Conservation (phyloP, 176 grass and related monocot genomes). For the Neostapfia colusana region DNA sequence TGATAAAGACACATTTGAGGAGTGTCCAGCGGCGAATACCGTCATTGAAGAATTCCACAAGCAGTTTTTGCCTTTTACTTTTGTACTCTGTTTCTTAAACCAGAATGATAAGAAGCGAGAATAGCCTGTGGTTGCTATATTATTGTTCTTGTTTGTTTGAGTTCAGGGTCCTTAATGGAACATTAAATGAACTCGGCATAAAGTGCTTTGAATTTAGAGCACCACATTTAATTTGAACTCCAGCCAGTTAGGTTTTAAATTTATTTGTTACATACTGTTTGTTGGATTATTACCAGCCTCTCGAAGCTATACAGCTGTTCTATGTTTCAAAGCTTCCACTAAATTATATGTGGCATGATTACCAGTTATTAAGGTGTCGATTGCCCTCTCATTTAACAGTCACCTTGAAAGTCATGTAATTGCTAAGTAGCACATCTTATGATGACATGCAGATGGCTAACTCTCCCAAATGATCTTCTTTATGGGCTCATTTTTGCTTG, state of each 20-base stretch:
- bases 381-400: slow-evolving; percentile 39
- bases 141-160: background rate
- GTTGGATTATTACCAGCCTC: slow-evolving; percentile 21
- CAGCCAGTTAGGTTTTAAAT: background rate
- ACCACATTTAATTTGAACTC: background rate
- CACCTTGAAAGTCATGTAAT: slow-evolving; percentile 6
- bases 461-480: slow-evolving; percentile 37
- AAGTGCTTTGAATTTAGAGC: background rate
- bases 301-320: slow-evolving; percentile 8
- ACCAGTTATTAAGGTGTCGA: background rate
- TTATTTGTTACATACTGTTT: background rate
- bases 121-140: background rate
- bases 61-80: too few species aligned
- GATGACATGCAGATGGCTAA: slow-evolving; percentile 36
- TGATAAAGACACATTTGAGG: too few species aligned
- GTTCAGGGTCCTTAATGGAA: background rate
- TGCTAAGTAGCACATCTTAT: slow-evolving; percentile 34
- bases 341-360: slow-evolving; percentile 25
- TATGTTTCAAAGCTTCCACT: slow-evolving; percentile 12
- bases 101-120: too few species aligned
- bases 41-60: too few species aligned
- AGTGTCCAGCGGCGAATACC: too few species aligned
- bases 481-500: slow-evolving; percentile 34
- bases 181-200: background rate
- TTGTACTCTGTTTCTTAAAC: slow-evolving; percentile 1